Evolutionary conservation across 2,329 filamentous ascomycete species (phyloP), one percentile per base, ranked within the genome.

Genomic region (Nothopassalora personata): DNA sequence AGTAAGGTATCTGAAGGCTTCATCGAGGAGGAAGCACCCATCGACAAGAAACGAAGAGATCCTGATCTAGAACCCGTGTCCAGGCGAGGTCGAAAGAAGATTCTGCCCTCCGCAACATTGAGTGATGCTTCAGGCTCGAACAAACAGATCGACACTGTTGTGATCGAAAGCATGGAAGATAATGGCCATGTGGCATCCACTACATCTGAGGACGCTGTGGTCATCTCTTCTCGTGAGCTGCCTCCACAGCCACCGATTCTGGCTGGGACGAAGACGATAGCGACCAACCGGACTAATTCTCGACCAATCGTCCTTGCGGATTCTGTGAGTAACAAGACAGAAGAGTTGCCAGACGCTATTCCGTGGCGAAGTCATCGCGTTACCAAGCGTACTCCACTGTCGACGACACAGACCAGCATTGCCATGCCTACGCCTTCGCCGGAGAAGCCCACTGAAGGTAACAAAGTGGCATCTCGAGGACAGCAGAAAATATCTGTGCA

Each of bases 1-100:
- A 54, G 43, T 10, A 67, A 65, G 49, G 64, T 70, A 3, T 51
- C 60, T 8, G 58, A 63, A 45, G 65, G 61, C n/a, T 63, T 67
- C 19, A 48, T 61, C 23, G 63, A 67, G 53, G 67, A 70, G 49
- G 59, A 60, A 27, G 43, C 51, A 13, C 63, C 66, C n/a, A 57
- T 66, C 7, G 66, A 67, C 47, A 69, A 62, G 46, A 62, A 65
- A 36, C 52, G 67, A 18, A 57, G 67, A 45, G 47, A 54, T 34
- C 50, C 53, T 15, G 55, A 48, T 9, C 49, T 57, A 10, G 55
- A 56, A 13, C 55, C 39, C 4, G 39, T 34, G 8, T 34, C 31
- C 11, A 34, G n/a, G 39, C 39, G 39, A 43, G 39, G 39, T 43
- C 39, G 39, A 55, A 54, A 19, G 30, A 36, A 15, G 19, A 7